Evolutionary conservation across 2,329 filamentous ascomycete genomes (phyloP).

Genomic region (Didymella arachidicola): DNA sequence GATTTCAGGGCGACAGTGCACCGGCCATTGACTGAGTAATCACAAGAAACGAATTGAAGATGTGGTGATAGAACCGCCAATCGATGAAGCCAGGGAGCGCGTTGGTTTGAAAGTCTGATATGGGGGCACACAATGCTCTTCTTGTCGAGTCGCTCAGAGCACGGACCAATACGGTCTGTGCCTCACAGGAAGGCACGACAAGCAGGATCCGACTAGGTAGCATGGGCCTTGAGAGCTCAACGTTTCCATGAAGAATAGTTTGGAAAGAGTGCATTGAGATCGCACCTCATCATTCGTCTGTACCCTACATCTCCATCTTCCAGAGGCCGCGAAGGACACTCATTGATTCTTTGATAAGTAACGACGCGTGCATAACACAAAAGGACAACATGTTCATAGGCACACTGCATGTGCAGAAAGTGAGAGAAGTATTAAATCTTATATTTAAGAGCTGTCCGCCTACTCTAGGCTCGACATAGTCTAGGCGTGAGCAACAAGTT

Average conservation of each 20-base stretch:
- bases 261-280: background rate
- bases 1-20: background rate
- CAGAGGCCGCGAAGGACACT: background rate
- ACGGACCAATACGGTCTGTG: background rate
- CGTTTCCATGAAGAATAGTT: background rate
- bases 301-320: no score
- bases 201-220: background rate
- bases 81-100: background rate
- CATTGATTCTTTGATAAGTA: background rate
- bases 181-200: background rate
- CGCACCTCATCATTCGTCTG: no score
- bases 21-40: background rate
- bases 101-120: background rate
- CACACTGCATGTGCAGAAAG: background rate
- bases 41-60: background rate
- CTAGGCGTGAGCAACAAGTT: slow-evolving; percentile 27
- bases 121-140: background rate
- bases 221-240: background rate
- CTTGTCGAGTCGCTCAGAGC: background rate
- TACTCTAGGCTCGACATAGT: slow-evolving; percentile 16
- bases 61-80: no score
- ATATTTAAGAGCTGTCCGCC: slow-evolving; percentile 24
- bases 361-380: background rate
- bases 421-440: slow-evolving; percentile 30
- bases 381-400: background rate